These are phyloP conservation scores for Moesziomyces globuligerus DNA, from an alignment of 1,284 basidiomycete species.

Conservation along the genomic window DNA sequence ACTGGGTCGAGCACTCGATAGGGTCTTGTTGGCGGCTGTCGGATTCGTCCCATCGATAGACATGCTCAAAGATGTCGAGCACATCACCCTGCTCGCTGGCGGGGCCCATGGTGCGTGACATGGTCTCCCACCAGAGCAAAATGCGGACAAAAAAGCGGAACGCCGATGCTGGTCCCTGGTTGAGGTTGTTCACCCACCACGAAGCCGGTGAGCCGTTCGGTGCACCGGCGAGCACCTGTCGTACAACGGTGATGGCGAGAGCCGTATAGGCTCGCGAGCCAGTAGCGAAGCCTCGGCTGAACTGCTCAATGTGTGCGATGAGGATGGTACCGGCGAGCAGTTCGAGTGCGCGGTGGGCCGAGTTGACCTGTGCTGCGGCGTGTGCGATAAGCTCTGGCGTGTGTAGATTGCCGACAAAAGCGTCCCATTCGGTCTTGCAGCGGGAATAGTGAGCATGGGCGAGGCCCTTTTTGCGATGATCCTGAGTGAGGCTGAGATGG, in stretches of 20 bases:
- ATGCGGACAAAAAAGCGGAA: constrained; percentile 29
- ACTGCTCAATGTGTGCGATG: constrained; percentile 31
- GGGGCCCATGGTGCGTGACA: constrained; percentile 26
- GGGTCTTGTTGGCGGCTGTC: constrained; percentile 2
- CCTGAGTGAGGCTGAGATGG: constrained; percentile 17
- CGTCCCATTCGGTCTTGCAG: constrained; percentile 17
- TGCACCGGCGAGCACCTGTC: background rate
- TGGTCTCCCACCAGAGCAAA: constrained; percentile 32
- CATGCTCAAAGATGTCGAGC: constrained; percentile 9
- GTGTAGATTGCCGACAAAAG: constrained; percentile 1
- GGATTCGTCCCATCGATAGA: constrained; percentile 18
- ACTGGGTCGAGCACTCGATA: constrained; percentile 18
- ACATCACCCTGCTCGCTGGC: constrained; percentile 13
- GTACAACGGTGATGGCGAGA: constrained; percentile 5
- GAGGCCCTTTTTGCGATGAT: constrained; percentile 8
- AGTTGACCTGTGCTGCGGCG: constrained; percentile 1
- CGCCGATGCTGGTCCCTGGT: constrained; percentile 18
- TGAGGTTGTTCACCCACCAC: background rate
- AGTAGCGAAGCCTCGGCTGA: constrained; percentile 19
- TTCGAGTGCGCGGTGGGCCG: constrained; percentile 13
- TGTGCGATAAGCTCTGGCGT: background rate
- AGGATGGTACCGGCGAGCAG: constrained; percentile 24
- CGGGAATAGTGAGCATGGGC: constrained; percentile 21
- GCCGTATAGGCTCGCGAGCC: constrained; percentile 8
- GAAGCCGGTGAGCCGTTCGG: background rate